Conservation (phyloP, 352 stramenopile genomes). For the Pythium periplocum region DNA sequence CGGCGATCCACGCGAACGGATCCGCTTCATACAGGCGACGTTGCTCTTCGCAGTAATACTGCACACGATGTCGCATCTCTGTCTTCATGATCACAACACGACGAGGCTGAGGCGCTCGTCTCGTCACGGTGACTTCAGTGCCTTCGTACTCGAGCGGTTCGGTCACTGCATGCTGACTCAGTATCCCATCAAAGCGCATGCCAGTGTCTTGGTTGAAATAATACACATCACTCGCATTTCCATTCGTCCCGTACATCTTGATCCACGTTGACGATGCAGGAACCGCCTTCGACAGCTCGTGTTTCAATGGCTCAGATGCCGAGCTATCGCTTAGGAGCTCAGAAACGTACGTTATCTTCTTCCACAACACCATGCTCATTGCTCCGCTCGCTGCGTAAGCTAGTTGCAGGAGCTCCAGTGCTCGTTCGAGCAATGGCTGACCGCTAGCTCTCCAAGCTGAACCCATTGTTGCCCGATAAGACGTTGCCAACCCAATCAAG, state of each 20-base stretch:
- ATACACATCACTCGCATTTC: conserved; percentile 5
- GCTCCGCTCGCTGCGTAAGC: conserved; percentile 6
- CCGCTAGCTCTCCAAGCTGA: conserved; percentile 10
- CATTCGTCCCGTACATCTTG: conserved; percentile 14
- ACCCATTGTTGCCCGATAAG: conserved; percentile 31
- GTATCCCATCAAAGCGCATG: conserved; percentile 14
- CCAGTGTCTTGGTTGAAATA: conserved; percentile 74
- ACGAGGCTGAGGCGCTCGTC: conserved; percentile 21
- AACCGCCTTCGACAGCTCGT: conserved; percentile 25
- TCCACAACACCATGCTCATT: conserved; percentile 8
- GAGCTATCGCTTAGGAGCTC: conserved; percentile 4
- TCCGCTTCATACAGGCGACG: conserved; percentile 20
- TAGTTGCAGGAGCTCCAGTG: conserved; percentile 9
- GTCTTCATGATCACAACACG: conserved; percentile 37
- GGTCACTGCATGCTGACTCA: conserved; percentile 10
- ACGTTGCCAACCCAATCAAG: conserved; percentile 29
- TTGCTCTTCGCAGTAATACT: conserved; percentile 15
- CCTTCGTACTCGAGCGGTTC: conserved; percentile 64
- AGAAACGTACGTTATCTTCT: conserved; percentile 8
- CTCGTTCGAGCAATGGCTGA: conserved; percentile 13
- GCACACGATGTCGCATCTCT: conserved; percentile 32
- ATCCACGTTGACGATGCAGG: conserved; percentile 61
- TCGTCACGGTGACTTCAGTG: conserved; percentile 13
- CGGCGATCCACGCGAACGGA: conserved; percentile 43
- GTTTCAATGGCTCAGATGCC: conserved; percentile 13